Percentiles rank a stretch among this genome's conserved stretches.
Evolutionary conservation across 192 early-diverging fungal genomes (phyloP).

Genomic region (Neocallimastix lanati): DNA sequence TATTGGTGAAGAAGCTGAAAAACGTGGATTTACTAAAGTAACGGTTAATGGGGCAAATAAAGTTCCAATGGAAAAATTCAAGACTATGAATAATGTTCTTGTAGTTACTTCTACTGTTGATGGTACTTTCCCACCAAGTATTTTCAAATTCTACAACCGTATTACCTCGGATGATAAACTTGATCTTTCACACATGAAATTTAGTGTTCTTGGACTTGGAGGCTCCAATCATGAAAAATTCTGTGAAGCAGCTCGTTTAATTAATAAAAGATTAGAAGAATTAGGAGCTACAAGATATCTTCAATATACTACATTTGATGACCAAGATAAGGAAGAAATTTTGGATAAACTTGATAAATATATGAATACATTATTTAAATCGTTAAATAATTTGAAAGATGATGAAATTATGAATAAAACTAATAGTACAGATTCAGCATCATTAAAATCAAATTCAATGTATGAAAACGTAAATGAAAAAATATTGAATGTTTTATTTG

Average conservation of each 20-base stretch:
- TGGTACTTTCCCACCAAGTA: conserved; percentile 86
- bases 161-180: conserved; percentile 35
- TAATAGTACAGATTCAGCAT: too few relatives aligned
- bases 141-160: conserved; percentile 72
- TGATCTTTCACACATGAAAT: conserved; percentile 45
- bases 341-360: not conserved
- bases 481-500: conserved; percentile 49
- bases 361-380: not conserved
- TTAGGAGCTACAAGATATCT: not conserved
- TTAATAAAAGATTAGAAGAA: not conserved
- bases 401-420: too few relatives aligned
- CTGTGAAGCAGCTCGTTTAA: not conserved
- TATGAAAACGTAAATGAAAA: not conserved
- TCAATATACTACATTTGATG: not conserved
- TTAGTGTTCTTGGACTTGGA: conserved; percentile 75
- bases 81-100: conserved; percentile 57
- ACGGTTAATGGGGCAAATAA: conserved; percentile 62
- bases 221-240: conserved; percentile 16
- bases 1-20: conserved; percentile 59
- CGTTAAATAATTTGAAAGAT: not conserved
- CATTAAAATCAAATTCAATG: not conserved
- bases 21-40: conserved; percentile 56
- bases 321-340: not conserved
- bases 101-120: conserved; percentile 75
- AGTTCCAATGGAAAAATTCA: conserved; percentile 53